Evolutionary conservation across 2,329 filamentous ascomycete genomes (phyloP).

Genomic region (Coniochaeta sp.): DNA sequence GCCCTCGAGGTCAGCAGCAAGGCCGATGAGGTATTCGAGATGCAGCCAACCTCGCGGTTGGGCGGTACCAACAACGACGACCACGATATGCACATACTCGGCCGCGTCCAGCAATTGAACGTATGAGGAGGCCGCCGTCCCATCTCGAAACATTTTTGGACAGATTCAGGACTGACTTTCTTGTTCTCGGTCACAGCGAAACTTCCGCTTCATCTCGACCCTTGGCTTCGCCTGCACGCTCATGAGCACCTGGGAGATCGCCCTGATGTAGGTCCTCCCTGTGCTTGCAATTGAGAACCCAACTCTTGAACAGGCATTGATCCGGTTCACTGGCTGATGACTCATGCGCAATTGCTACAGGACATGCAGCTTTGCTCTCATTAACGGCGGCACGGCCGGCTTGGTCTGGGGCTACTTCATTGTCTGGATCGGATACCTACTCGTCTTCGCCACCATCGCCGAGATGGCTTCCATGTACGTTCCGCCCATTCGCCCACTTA

Average conservation of each 20-base stretch:
- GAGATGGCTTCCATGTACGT: conserved; percentile 33
- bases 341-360: conserved; percentile 4
- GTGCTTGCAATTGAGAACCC: background rate
- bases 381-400: conserved; percentile 45
- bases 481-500: background rate
- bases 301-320: too few relatives aligned
- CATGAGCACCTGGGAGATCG: conserved; percentile 46
- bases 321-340: background rate
- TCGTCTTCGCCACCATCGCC: conserved; percentile 30
- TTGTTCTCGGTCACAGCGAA: conserved; percentile 23
- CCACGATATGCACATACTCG: conserved; percentile 22
- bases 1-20: conserved; percentile 9
- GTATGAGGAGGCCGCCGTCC: too few relatives aligned
- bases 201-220: conserved; percentile 41
- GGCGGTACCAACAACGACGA: conserved; percentile 20
- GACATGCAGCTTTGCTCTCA: conserved; percentile 26
- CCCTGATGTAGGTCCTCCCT: conserved; percentile 22
- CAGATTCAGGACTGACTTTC: background rate
- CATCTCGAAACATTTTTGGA: background rate
- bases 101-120: conserved; percentile 8
- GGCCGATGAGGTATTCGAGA: conserved; percentile 9
- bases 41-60: conserved; percentile 8
- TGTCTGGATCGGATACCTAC: conserved; percentile 36
- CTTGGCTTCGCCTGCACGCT: conserved; percentile 45
- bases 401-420: conserved; percentile 44